phyloP scores from a whole-genome alignment of 805 yeast species.

The Saturnispora ahearnii region DNA sequence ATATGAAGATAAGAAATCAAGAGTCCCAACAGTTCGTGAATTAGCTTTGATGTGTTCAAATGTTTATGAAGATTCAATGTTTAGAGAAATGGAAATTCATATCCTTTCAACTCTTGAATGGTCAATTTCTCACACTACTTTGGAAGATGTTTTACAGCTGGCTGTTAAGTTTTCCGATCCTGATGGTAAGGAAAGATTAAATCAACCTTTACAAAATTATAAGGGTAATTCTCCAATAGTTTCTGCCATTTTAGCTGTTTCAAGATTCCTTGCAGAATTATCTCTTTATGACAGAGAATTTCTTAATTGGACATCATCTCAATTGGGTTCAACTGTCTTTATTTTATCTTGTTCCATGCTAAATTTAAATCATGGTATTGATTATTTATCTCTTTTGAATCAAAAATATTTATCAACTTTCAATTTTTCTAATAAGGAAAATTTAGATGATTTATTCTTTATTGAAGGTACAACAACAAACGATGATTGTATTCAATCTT shows the following conservation, averaged over 20 bases:
- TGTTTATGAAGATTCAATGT: conserved; percentile 43
- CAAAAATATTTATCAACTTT: conserved; percentile 16
- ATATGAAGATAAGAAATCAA: conserved; percentile 50
- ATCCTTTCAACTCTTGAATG: conserved; percentile 33
- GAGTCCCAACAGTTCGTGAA: conserved; percentile 50
- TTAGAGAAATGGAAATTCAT: conserved; percentile 39
- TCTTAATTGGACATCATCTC: conserved; percentile 34
- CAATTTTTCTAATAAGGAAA: not conserved
- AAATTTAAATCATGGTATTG: conserved; percentile 36
- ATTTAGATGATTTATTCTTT: conserved; percentile 14
- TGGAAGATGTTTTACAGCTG: conserved; percentile 43
- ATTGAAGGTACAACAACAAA: conserved; percentile 14
- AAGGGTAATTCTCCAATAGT: conserved; percentile 30
- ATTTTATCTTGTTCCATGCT: conserved; percentile 46
- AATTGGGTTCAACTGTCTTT: conserved; percentile 43
- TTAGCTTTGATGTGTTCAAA: conserved; percentile 47
- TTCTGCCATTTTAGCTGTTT: conserved; percentile 47
- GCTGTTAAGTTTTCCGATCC: conserved; percentile 29
- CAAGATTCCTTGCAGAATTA: conserved; percentile 46
- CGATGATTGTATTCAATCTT: conserved; percentile 28
- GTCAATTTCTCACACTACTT: conserved; percentile 36
- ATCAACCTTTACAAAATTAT: conserved; percentile 22
- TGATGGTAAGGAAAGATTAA: conserved; percentile 24
- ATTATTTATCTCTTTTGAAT: conserved; percentile 17
- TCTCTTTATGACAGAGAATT: conserved; percentile 41